Percentiles rank a stretch among this genome's conserved stretches.
phyloP scores from a whole-genome alignment of 768 basidiomycete genomes.

The Suillus spraguei region DNA sequence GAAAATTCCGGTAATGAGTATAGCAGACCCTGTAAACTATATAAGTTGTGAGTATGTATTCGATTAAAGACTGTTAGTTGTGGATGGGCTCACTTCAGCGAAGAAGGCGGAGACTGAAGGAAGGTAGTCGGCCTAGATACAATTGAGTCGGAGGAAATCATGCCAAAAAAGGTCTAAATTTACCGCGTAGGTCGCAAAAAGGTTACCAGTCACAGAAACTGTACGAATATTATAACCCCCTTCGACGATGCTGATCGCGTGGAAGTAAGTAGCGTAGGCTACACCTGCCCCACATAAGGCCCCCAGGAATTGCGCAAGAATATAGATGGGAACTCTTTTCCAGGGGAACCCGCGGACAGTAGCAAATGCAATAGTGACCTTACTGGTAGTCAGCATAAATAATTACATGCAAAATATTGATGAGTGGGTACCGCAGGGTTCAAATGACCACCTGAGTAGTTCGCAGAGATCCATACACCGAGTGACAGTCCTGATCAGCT shows the following conservation, averaged over 20 bases:
- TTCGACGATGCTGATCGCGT: conserved; percentile 60
- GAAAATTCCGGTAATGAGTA: conserved; percentile 52
- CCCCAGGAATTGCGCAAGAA: conserved; percentile 58
- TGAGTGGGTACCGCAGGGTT: conserved; percentile 55
- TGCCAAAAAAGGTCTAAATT: conserved; percentile 17
- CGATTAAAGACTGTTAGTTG: neutral
- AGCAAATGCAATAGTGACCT: conserved; percentile 66
- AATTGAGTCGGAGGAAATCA: conserved; percentile 6
- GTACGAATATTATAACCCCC: conserved; percentile 51
- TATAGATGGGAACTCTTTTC: conserved; percentile 70
- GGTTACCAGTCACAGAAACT: conserved; percentile 45
- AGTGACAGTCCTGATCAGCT: conserved; percentile 46
- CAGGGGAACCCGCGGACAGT: conserved; percentile 71
- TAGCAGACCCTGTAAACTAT: conserved; percentile 51
- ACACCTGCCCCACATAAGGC: conserved; percentile 52
- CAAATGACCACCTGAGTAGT: conserved; percentile 68
- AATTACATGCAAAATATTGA: neutral
- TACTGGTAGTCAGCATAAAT: neutral
- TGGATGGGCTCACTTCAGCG: conserved; percentile 32
- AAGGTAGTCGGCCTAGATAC: conserved; percentile 34
- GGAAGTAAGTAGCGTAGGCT: conserved; percentile 59
- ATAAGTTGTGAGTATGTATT: neutral
- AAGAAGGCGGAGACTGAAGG: conserved; percentile 43
- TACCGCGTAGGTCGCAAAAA: conserved; percentile 61
- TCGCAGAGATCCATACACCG: conserved; percentile 67